These are phyloP conservation scores for Colletotrichum lini DNA, from an alignment of 2,329 filamentous ascomycete genomes.

Conservation along the genomic window DNA sequence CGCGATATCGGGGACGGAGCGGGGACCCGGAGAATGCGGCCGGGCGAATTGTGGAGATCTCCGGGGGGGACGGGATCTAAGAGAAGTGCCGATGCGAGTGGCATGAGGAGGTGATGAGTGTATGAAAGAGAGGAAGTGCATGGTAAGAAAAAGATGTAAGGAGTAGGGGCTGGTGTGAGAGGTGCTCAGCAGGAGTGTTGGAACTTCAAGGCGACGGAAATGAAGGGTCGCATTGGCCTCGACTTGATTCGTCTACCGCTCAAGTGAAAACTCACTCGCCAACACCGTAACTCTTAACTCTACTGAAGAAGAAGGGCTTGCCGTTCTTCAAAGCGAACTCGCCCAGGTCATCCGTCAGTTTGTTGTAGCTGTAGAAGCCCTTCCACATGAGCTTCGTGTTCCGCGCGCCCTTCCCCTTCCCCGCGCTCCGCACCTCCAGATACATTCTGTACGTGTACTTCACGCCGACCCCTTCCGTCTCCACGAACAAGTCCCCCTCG, in stretches of 20 bases:
- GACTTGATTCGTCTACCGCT: conserved; percentile 40
- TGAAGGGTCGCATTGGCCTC: neutral
- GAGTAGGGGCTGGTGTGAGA: conserved; percentile 56
- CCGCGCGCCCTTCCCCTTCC: conserved; percentile 72
- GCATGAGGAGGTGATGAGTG: conserved; percentile 69
- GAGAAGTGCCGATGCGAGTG: conserved; percentile 60
- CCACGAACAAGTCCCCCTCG: conserved; percentile 82
- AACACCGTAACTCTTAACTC: conserved; percentile 73
- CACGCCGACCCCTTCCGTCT: conserved; percentile 84
- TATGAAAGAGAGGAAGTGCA: conserved; percentile 61
- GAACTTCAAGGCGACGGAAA: neutral
- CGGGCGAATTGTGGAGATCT: conserved; percentile 67
- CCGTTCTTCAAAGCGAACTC: conserved; percentile 79
- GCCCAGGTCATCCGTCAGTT: conserved; percentile 89
- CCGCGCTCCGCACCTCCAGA: conserved; percentile 76
- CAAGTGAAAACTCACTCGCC: conserved; percentile 53
- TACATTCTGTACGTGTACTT: conserved; percentile 92
- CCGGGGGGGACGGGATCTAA: conserved; percentile 60
- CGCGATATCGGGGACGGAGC: conserved; percentile 47
- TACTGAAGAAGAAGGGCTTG: conserved; percentile 77
- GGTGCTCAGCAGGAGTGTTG: neutral
- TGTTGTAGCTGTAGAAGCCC: conserved; percentile 92
- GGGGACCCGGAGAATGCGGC: conserved; percentile 67
- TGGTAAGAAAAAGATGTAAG: conserved; percentile 65
- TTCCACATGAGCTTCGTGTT: conserved; percentile 94